These are phyloP conservation scores for Lagenidium sp. DNA, from an alignment of 352 stramenopile species.

Conservation along the genomic window DNA sequence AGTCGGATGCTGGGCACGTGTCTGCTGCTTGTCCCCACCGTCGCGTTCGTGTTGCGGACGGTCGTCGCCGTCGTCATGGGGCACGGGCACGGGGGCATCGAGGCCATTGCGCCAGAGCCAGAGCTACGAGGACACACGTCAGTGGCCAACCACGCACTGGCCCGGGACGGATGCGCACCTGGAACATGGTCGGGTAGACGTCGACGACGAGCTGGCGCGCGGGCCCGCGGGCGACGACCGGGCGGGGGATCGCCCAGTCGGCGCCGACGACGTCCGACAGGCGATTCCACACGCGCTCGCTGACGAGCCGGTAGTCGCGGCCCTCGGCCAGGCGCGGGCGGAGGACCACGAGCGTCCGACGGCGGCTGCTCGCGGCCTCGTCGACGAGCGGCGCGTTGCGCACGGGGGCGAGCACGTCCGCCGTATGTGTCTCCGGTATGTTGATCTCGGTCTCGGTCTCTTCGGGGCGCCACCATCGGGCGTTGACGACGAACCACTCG, in stretches of 20 bases:
- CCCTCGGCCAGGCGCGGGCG: conserved; percentile 52
- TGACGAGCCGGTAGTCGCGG: conserved; percentile 56
- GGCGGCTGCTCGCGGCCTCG: conserved; percentile 22
- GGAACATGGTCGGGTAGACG: conserved; percentile 61
- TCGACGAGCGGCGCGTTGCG: conserved; percentile 47
- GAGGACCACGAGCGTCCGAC: conserved; percentile 39
- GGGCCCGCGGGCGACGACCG: conserved; percentile 37
- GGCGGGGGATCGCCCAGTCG: conserved; percentile 64
- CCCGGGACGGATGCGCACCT: too few species aligned
- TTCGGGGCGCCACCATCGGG: conserved; percentile 32
- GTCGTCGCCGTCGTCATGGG: conserved; percentile 19
- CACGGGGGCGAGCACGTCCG: not conserved
- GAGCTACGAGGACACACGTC: too few species aligned
- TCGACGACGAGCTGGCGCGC: conserved; percentile 39
- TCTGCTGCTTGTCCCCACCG: too few species aligned
- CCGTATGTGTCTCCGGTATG: not conserved
- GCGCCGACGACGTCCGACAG: conserved; percentile 48
- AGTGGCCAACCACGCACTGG: too few species aligned
- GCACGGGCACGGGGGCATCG: conserved; percentile 11
- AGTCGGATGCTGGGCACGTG: too few species aligned
- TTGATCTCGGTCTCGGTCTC: not conserved
- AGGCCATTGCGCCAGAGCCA: conserved; percentile 28
- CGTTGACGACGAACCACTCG: conserved; percentile 50
- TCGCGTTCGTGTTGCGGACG: too few species aligned
- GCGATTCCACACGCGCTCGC: conserved; percentile 57